Conservation (phyloP, 2,329 filamentous ascomycete species). For the Trichoderma sp. region DNA sequence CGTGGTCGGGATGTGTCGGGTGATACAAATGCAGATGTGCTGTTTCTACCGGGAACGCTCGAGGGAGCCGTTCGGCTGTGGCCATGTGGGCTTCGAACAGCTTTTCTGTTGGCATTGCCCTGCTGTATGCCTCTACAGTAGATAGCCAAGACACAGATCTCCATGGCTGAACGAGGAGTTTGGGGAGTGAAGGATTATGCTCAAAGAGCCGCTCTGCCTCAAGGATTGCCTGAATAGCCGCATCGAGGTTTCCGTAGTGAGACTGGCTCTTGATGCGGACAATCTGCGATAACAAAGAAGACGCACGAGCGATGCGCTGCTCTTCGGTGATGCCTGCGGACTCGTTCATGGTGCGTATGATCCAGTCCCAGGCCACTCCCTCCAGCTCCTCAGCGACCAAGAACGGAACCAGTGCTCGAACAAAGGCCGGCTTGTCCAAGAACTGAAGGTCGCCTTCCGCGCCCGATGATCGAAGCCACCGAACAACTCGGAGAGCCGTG, state of each 20-base stretch:
- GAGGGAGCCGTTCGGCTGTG: slow-evolving; percentile 41
- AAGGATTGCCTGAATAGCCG: slow-evolving; percentile 48
- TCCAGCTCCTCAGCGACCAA: slow-evolving; percentile 53
- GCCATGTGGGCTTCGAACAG: slow-evolving; percentile 54
- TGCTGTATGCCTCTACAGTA: slow-evolving; percentile 48
- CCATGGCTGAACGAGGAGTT: slow-evolving; percentile 45
- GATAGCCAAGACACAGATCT: slow-evolving; percentile 48
- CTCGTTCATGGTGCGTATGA: slow-evolving; percentile 40
- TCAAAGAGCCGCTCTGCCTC: slow-evolving; percentile 45
- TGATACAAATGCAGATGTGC: slow-evolving; percentile 56
- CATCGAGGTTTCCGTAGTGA: slow-evolving; percentile 44
- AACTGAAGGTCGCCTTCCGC: slow-evolving; percentile 47
- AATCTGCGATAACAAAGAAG: slow-evolving; percentile 39
- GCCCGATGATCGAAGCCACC: slow-evolving; percentile 54
- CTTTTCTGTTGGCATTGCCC: slow-evolving; percentile 43
- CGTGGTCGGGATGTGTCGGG: slow-evolving; percentile 48
- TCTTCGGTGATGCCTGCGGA: slow-evolving; percentile 24
- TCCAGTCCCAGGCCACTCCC: slow-evolving; percentile 52
- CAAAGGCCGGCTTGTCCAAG: slow-evolving; percentile 38
- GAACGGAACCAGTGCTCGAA: slow-evolving; percentile 46
- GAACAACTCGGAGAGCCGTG: slow-evolving; percentile 47
- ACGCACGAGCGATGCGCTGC: slow-evolving; percentile 29
- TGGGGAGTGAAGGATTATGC: slow-evolving; percentile 33
- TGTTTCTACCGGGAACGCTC: slow-evolving; percentile 42
- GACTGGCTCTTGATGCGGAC: slow-evolving; percentile 43